A percentile compares a stretch with the other conserved stretches of the same genome.
Conservation (phyloP, 352 stramenopile species). For the Pythium graminicola region DNA sequence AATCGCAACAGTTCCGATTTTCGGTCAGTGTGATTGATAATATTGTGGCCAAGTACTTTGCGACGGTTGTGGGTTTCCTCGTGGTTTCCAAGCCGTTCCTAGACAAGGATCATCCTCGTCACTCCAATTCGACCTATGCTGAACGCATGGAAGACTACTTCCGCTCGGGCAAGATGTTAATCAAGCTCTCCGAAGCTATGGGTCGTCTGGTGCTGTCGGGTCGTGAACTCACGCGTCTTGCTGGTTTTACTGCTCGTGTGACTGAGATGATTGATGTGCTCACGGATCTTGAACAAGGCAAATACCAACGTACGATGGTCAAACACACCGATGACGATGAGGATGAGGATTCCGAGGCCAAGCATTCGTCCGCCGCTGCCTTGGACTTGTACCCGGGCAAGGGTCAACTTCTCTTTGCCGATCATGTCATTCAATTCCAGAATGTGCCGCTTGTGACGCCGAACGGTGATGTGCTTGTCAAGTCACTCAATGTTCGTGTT, state of each 20-base stretch:
- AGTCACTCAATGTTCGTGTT: constrained; percentile 72
- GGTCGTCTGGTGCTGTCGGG: constrained; percentile 79
- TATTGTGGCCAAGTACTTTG: constrained; percentile 84
- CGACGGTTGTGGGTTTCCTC: constrained; percentile 74
- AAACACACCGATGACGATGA: constrained; percentile 32
- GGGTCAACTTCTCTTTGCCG: constrained; percentile 40
- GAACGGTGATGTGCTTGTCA: constrained; percentile 83
- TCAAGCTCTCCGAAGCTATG: constrained; percentile 83
- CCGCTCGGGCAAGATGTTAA: constrained; percentile 77
- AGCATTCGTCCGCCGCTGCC: constrained; percentile 35
- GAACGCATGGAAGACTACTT: constrained; percentile 84
- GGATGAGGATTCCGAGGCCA: constrained; percentile 13
- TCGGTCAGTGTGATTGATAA: constrained; percentile 78
- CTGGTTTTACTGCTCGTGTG: constrained; percentile 69
- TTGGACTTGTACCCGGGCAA: constrained; percentile 55
- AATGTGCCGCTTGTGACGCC: constrained; percentile 85
- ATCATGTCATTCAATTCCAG: constrained; percentile 84
- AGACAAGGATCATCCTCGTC: constrained; percentile 43
- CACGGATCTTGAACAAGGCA: constrained; percentile 47
- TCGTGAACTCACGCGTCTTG: constrained; percentile 75
- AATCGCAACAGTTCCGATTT: constrained; percentile 82
- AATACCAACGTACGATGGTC: constrained; percentile 78
- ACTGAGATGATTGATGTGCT: constrained; percentile 80
- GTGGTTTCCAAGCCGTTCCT: constrained; percentile 73
- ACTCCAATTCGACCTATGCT: constrained; percentile 57